phyloP scores from a whole-genome alignment of 176 grass and related monocot genomes.

The Oryza glaberrima region DNA sequence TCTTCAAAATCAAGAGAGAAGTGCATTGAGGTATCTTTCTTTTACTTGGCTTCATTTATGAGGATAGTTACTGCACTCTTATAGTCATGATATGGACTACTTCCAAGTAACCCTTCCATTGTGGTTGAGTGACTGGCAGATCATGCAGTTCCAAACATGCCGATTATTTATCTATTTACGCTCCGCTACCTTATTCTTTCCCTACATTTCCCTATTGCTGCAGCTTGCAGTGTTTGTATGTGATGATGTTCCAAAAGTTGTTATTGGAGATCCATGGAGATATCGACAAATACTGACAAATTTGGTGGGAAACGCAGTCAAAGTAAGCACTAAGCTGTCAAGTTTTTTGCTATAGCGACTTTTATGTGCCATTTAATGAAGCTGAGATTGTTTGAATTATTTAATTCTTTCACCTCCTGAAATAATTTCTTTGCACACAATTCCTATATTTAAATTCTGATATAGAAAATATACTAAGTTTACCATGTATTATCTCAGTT shows the following conservation, averaged over 20 bases:
- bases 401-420: not conserved
- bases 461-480: conserved; percentile 29
- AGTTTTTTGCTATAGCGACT: conserved; percentile 41
- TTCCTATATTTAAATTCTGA: conserved; percentile 10
- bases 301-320: conserved; percentile 92
- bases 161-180: not conserved
- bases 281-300: conserved; percentile 96
- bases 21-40: conserved; percentile 77
- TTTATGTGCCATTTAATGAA: conserved; percentile 17
- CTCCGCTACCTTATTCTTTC: conserved; percentile 10
- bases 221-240: conserved; percentile 97
- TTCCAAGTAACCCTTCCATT: conserved; percentile 19
- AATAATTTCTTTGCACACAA: not conserved
- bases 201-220: conserved; percentile 37
- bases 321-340: conserved; percentile 60
- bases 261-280: conserved; percentile 89
- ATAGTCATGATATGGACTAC: not conserved
- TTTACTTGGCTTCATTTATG: not conserved
- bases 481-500: conserved; percentile 60
- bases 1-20: conserved; percentile 95
- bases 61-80: not conserved
- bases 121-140: conserved; percentile 13
- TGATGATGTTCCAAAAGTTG: conserved; percentile 76
- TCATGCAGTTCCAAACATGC: not conserved
- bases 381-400: not conserved